Conservation (phyloP, 2,329 filamentous ascomycete genomes). For the Curvularia spicifera region DNA sequence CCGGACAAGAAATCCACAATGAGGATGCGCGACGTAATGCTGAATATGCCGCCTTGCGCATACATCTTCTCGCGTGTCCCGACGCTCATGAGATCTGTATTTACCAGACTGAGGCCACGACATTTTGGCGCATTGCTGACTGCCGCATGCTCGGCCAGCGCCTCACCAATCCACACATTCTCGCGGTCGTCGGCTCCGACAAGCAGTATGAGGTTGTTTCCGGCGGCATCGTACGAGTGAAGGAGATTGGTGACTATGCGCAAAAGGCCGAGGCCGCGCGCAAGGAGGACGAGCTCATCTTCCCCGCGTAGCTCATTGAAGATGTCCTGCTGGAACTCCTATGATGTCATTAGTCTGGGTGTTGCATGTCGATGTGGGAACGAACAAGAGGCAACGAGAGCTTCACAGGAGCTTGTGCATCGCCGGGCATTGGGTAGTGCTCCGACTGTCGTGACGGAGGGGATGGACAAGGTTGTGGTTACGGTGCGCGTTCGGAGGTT, state of each 20-base stretch:
- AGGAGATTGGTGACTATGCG: constrained; percentile 94
- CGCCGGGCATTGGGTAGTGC: constrained; percentile 46
- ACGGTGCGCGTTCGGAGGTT: constrained; percentile 23
- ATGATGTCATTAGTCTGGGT: constrained; percentile 37
- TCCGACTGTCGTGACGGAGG: constrained; percentile 23
- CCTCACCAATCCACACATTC: constrained; percentile 96
- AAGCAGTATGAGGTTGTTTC: constrained; percentile 88
- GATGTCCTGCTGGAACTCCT: constrained; percentile 91
- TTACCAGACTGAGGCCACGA: constrained; percentile 86
- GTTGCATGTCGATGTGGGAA: constrained; percentile 8
- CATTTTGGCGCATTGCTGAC: constrained; percentile 83
- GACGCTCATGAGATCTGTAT: constrained; percentile 91
- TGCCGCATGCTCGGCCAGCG: constrained; percentile 91
- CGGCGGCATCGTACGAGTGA: constrained; percentile 94
- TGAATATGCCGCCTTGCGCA: constrained; percentile 85
- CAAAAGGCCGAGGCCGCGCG: constrained; percentile 88
- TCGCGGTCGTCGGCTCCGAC: constrained; percentile 91
- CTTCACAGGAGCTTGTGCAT: constrained; percentile 69
- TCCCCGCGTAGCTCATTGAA: constrained; percentile 76
- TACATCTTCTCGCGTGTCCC: constrained; percentile 91
- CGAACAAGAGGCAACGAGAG: constrained; percentile 76
- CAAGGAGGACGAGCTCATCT: constrained; percentile 92
- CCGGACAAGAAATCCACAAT: constrained; percentile 91
- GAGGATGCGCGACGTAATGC: constrained; percentile 92
- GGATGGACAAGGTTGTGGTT: constrained; percentile 23